Conservation (phyloP, 1,139 yeast species). For the Suhomyces wounanorum region DNA sequence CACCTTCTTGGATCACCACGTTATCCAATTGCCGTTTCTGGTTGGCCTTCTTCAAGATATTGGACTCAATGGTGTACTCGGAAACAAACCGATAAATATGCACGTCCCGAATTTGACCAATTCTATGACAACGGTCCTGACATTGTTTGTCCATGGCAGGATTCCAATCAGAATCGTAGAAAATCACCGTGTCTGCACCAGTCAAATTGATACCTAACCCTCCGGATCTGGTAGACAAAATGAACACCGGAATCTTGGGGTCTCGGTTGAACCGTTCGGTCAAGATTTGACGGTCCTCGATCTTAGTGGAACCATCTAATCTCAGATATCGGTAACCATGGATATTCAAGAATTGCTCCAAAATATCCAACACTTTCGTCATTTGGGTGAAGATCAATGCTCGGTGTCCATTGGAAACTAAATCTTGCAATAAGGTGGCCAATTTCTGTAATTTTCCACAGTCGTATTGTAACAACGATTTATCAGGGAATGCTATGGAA, state of each 20-base stretch:
- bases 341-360: constrained; percentile 90
- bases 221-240: constrained; percentile 93
- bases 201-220: constrained; percentile 97
- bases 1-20: constrained; percentile 97
- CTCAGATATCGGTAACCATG: constrained; percentile 95
- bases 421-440: constrained; percentile 70
- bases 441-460: constrained; percentile 94
- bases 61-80: constrained; percentile 94
- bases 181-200: constrained; percentile 99
- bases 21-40: constrained; percentile 94
- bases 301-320: constrained; percentile 95
- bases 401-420: constrained; percentile 85
- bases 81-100: constrained; percentile 96
- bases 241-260: constrained; percentile 83
- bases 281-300: constrained; percentile 91
- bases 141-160: constrained; percentile 99
- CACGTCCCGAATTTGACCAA: constrained; percentile 97
- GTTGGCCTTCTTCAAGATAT: constrained; percentile 90
- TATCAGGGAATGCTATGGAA: constrained; percentile 96
- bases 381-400: constrained; percentile 96
- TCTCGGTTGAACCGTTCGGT: constrained; percentile 94
- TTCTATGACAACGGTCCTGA: constrained; percentile 98
- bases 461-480: constrained; percentile 86
- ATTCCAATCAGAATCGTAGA: constrained; percentile 99
- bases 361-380: constrained; percentile 92